Conservation (phyloP, 176 grass and related monocot species). For the Luzula sylvatica region DNA sequence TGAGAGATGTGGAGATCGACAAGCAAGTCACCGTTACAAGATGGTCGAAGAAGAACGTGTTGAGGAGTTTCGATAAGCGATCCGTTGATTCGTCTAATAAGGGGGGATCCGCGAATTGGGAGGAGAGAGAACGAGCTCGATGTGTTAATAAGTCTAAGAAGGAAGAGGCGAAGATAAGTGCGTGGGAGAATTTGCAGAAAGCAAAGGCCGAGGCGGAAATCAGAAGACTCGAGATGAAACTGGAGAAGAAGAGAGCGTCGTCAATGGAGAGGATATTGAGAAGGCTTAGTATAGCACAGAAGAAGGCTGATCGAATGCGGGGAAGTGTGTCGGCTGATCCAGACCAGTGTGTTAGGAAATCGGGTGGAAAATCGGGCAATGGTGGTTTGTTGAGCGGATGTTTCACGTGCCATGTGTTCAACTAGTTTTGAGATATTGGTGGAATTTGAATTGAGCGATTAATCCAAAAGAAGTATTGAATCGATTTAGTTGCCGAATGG, state of each 20-base stretch:
- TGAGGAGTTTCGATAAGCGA: slow-evolving; percentile 57
- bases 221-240: slow-evolving; percentile 86
- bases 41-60: slow-evolving; percentile 79
- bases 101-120: slow-evolving; percentile 50
- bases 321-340: slow-evolving; percentile 34
- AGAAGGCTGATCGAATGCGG: slow-evolving; percentile 86
- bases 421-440: slow-evolving; percentile 12
- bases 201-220: slow-evolving; percentile 79
- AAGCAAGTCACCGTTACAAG: slow-evolving; percentile 88
- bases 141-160: slow-evolving; percentile 70
- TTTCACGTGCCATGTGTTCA: slow-evolving; percentile 56
- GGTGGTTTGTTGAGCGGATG: slow-evolving; percentile 51
- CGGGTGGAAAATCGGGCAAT: slow-evolving; percentile 36
- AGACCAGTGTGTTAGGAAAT: slow-evolving; percentile 25
- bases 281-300: slow-evolving; percentile 68
- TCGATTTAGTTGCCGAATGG: too few relatives aligned
- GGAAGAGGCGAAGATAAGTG: slow-evolving; percentile 82
- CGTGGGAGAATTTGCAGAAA: slow-evolving; percentile 93
- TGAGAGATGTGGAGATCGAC: slow-evolving; percentile 93
- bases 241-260: slow-evolving; percentile 83
- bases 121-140: slow-evolving; percentile 63
- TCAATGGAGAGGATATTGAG: slow-evolving; percentile 92
- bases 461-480: too few relatives aligned
- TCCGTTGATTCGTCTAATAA: slow-evolving; percentile 88
- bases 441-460: too few relatives aligned